Base-by-base conservation (phyloP, 768 basidiomycete genomes). In the Porpolomopsis calyptriformis region DNA sequence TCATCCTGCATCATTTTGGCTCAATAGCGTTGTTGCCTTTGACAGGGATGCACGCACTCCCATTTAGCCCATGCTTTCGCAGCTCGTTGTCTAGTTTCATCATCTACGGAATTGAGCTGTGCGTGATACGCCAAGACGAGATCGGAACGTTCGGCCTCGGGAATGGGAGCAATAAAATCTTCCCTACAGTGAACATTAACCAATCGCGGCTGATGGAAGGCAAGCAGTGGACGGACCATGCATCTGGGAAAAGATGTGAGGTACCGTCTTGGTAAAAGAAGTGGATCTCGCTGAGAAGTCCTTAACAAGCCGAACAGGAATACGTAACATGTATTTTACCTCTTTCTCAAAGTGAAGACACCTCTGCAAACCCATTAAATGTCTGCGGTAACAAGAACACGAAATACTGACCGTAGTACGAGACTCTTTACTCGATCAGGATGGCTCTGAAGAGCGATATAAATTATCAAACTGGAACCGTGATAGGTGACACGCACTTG, bases 261-360 rank as follows among this genome's bases (percentile, higher is more conserved):
- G 86, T 66, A 11, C 89, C 89, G 2, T 85, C 76, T 67, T 92
- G 90, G 63, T 93, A 96, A 70, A 96, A 94, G 70, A 92, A 97
- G 16, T 76, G 73, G 33, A 96, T 74, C 63, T 97, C 92, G 54
- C 80, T 72, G 24, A 29, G 18, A 41, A 19, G 24, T 19, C 38
- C 8, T 19, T 44, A n/a, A 26, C 19, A 19, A 4, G 16, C 4
- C 10, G 9, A 9, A 7, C 29, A 45, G 8, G 14, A 8, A 1
- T n/a, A 7, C 9, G 27, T 16, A 20, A 37, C 12, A 19, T 35
- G n/a, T 25, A 7, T 9, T 60, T 22, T 39, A 84, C 83, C 78
- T 85, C 68, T 79, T 82, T 20, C 88, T 72, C 16, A 96, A 69
- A 18, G 85, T 85, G 58, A 96, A 94, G 45, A 97, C 91, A 0